Evolutionary conservation across 192 early-diverging fungal genomes (phyloP), one percentile per base, ranked within the genome.

Genomic region (Entrophospora sp.): DNA sequence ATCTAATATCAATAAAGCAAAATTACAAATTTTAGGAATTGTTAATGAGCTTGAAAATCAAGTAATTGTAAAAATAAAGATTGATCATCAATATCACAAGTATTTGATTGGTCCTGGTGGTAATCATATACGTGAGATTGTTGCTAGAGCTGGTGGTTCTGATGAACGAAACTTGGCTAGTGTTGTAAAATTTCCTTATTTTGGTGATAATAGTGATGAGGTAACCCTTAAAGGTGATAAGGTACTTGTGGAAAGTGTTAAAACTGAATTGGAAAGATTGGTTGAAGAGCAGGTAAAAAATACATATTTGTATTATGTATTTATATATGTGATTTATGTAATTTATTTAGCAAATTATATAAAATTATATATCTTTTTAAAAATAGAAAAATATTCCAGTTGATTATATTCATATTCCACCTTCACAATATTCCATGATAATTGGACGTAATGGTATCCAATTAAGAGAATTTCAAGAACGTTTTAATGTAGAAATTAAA

Each of bases 391-490:
- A 52, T 28, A 36, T 52, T 20, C 25, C 18, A 31, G 64, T 55
- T 31, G 64, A 55, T 31, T 37, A 49, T 2, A 69, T 94, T n/a
- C 37, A 62, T 40, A 83, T 96, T 60, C 92, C 92, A 0, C 82
- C 77, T 10, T 78, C 82, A 12, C 79, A 93, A 46, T 91, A 95
- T 69, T 81, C 86, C 13, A 78, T 82, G 40, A 73, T 96, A 37
- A 96, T 94, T 65, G 94, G 94, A 12, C 83, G 86, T 35, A 81
- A 79, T 45, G 93, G 92, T 31, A 66, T 79, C 8, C 69, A 79
- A 22, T 85, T 96, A 61, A 83, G 83, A 67, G 78, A 83, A 36
- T 75, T 95, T 58, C 83, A 89, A 77, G 79, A 76, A 14, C 64
- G 74, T 24, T 86, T 85, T 70, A 75, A 77, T 13, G 86, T 89